Conservation (phyloP, 2,329 filamentous ascomycete genomes). For the Cytospora mali region DNA sequence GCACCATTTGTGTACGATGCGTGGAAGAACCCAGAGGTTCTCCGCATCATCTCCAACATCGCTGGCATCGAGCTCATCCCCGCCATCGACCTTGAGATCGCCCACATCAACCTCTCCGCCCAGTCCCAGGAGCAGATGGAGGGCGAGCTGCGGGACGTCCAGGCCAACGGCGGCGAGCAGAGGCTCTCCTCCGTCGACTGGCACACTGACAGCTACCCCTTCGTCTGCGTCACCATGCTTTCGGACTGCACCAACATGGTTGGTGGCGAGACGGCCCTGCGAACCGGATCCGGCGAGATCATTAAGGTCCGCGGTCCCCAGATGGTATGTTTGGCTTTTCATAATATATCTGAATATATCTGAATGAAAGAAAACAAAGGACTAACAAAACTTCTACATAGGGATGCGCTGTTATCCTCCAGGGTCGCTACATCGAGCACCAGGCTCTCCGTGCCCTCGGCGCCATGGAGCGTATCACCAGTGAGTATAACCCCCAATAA, state of each 20-base stretch:
- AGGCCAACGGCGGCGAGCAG: conserved; percentile 52
- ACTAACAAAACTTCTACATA: conserved; percentile 34
- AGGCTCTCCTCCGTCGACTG: conserved; percentile 61
- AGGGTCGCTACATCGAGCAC: conserved; percentile 69
- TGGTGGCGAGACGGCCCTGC: conserved; percentile 66
- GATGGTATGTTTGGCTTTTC: conserved; percentile 48
- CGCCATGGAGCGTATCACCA: conserved; percentile 58
- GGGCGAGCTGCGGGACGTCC: conserved; percentile 42
- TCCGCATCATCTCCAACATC: conserved; percentile 52
- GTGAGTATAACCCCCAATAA: background rate
- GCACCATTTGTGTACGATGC: conserved; percentile 65
- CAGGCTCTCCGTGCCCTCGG: conserved; percentile 62
- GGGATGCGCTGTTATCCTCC: conserved; percentile 66
- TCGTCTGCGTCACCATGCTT: conserved; percentile 71
- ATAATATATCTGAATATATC: background rate
- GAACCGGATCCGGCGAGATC: conserved; percentile 54
- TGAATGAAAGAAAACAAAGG: background rate
- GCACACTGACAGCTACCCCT: conserved; percentile 68
- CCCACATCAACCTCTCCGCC: conserved; percentile 56
- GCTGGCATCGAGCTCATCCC: conserved; percentile 58
- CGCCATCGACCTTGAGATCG: conserved; percentile 58
- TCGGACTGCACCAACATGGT: conserved; percentile 65
- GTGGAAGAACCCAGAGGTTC: conserved; percentile 47
- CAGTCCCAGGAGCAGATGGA: conserved; percentile 51
- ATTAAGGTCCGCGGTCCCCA: conserved; percentile 62